phyloP scores from a whole-genome alignment of 768 basidiomycete genomes.

The Serendipita vermifera region DNA sequence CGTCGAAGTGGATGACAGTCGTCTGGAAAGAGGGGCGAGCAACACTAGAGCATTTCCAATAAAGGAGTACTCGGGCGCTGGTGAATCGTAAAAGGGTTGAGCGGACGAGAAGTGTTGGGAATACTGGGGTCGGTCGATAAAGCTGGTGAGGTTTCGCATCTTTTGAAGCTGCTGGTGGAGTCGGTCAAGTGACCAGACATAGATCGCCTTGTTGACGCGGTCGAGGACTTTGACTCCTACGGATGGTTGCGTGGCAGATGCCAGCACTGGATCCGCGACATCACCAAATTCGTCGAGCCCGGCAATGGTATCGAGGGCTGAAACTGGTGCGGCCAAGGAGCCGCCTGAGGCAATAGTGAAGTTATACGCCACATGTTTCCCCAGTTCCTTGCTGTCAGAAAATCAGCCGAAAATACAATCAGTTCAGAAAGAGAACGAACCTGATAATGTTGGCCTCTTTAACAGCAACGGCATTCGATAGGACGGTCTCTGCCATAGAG shows the following conservation, averaged over 20 bases:
- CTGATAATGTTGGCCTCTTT: conserved; percentile 95
- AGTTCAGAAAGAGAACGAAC: conserved; percentile 26
- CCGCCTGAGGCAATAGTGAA: conserved; percentile 82
- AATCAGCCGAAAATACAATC: conserved; percentile 16
- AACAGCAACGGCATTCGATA: conserved; percentile 71
- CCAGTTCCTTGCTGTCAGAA: conserved; percentile 59
- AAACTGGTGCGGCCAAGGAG: conserved; percentile 61
- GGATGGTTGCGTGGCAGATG: conserved; percentile 62
- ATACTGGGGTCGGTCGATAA: conserved; percentile 85
- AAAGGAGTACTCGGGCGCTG: conserved; percentile 82
- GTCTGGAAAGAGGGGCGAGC: conserved; percentile 65
- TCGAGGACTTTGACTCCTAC: conserved; percentile 88
- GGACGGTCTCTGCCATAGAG: conserved; percentile 81
- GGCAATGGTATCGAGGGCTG: conserved; percentile 73
- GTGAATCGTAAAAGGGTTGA: conserved; percentile 83
- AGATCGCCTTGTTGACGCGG: conserved; percentile 72
- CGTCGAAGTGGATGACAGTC: conserved; percentile 56
- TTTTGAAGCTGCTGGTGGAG: conserved; percentile 79
- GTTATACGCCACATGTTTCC: conserved; percentile 82
- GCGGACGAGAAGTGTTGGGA: conserved; percentile 88
- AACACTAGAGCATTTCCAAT: conserved; percentile 79
- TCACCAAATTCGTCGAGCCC: conserved; percentile 88
- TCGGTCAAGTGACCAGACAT: conserved; percentile 81
- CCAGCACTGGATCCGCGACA: conserved; percentile 69
- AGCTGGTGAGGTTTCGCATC: conserved; percentile 85